A percentile compares a stretch with the other conserved stretches of the same genome.
Conservation (phyloP, 441 rosid genomes). For the Euphorbia celastroides region DNA sequence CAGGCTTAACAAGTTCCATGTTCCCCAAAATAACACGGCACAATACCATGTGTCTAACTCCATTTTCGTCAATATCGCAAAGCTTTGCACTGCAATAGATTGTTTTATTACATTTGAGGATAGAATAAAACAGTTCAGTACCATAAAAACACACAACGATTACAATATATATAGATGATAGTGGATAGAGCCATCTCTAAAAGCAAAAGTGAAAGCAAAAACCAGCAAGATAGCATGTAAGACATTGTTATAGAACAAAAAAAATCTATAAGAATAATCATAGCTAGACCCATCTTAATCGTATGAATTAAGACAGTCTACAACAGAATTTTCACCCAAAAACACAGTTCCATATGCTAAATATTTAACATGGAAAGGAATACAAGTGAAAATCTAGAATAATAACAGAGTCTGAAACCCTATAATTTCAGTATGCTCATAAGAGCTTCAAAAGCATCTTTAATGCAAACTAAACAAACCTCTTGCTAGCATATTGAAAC, state of each 20-base stretch:
- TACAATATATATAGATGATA: too few species aligned
- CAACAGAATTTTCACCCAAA: not conserved
- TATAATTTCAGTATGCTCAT: not conserved
- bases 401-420: too few species aligned
- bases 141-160: too few species aligned
- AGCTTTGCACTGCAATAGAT: constrained; percentile 60
- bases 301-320: not conserved
- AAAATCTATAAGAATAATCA: too few species aligned
- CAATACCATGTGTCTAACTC: constrained; percentile 53
- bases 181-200: too few species aligned
- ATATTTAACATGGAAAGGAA: too few species aligned
- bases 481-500: not conserved
- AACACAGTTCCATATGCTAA: not conserved
- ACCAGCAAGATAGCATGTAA: too few species aligned
- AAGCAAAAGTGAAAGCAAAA: too few species aligned
- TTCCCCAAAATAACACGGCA: constrained; percentile 96
- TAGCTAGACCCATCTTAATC: not conserved
- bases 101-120: constrained; percentile 3
- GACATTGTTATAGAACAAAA: too few species aligned
- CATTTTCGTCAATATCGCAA: constrained; percentile 95
- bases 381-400: too few species aligned
- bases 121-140: too few species aligned
- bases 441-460: constrained; percentile 8
- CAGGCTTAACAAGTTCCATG: constrained; percentile 68
- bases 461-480: not conserved